A percentile compares a stretch with the other conserved stretches of the same genome.
These are phyloP conservation scores for Theileria parva DNA, from an alignment of 169 alveolate species.

Conservation along the genomic window DNA sequence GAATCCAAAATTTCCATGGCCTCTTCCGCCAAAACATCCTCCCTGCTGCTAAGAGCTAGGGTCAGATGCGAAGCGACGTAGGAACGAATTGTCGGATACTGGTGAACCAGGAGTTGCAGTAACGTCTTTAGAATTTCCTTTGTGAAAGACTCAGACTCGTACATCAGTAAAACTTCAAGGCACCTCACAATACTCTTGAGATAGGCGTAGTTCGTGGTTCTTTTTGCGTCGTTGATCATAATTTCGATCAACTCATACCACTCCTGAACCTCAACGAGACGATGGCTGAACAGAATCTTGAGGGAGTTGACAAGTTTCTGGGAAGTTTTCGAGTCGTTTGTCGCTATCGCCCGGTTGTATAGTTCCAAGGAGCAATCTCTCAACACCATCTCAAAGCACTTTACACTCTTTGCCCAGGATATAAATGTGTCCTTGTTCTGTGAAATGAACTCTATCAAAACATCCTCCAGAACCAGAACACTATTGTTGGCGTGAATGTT, in stretches of 20 bases:
- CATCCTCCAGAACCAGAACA: slow-evolving; percentile 26
- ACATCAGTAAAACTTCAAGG: slow-evolving; percentile 20
- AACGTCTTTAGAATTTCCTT: slow-evolving; percentile 15
- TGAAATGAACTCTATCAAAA: slow-evolving; percentile 39
- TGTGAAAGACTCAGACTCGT: background rate
- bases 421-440: slow-evolving; percentile 8
- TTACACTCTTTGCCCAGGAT: background rate
- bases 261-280: slow-evolving; percentile 9
- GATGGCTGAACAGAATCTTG: slow-evolving; percentile 19
- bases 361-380: slow-evolving; percentile 7
- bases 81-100: slow-evolving; percentile 53
- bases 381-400: slow-evolving; percentile 13
- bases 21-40: background rate
- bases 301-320: slow-evolving; percentile 15
- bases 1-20: slow-evolving; percentile 20
- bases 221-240: slow-evolving; percentile 17
- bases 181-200: slow-evolving; percentile 51
- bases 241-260: slow-evolving; percentile 21
- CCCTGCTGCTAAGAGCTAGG: slow-evolving; percentile 10
- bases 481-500: background rate
- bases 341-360: slow-evolving; percentile 14
- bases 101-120: slow-evolving; percentile 40
- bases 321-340: slow-evolving; percentile 29
- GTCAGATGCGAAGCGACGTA: slow-evolving; percentile 32
- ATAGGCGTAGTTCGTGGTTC: slow-evolving; percentile 54